Evolutionary conservation across 2,329 filamentous ascomycete genomes (phyloP), one percentile per base, ranked within the genome.

Genomic region (Fusarium sororula): DNA sequence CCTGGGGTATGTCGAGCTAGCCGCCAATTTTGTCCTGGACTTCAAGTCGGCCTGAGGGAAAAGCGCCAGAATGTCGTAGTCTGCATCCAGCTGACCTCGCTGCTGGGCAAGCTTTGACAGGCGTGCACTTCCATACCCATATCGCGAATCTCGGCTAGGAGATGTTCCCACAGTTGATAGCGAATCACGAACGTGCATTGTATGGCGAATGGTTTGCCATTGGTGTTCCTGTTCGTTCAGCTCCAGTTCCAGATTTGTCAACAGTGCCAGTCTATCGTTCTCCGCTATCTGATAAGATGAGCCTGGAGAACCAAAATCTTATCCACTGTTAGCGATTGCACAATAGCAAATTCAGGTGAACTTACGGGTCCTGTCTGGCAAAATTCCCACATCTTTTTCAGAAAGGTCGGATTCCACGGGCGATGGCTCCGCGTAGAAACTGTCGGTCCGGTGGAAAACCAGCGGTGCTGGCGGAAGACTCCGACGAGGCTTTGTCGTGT

Each of bases 231-330:
- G 88, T 72, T 85, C 80, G 2, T 87, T 88, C 85, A 92, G 89
- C 79, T 92, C 90, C 68, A 83, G 83, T 77, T 92, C 90, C 3
- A 92, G 82, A 67, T 90, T 87, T 38, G 89, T 86, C 4, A 92
- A 81, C 7, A 91, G 83, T 39, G 83, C 84, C 65, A 88, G 80
- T 35, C 85, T 83, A 62, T 85, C 60, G 82, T 82, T 13, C 77
- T 78, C 41, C 50, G 66, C 32, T 55, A 68, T 20, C 81, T 82
- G 39, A 77, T 80, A 81, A 9, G 68, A 65, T 47, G 60, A 47
- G 24, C 38, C 47, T 38, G 68, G 54, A 54, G 64, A 61, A 57
- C 51, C 59, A 53, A 57, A 44, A 28, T 51, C 68, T 68, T 51
- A 28, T 55, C 47, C 47, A 53, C 50, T 68, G 48, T 72, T 68